Conservation (phyloP, 306 rosid genomes). For the Pyrus betulifolia region DNA sequence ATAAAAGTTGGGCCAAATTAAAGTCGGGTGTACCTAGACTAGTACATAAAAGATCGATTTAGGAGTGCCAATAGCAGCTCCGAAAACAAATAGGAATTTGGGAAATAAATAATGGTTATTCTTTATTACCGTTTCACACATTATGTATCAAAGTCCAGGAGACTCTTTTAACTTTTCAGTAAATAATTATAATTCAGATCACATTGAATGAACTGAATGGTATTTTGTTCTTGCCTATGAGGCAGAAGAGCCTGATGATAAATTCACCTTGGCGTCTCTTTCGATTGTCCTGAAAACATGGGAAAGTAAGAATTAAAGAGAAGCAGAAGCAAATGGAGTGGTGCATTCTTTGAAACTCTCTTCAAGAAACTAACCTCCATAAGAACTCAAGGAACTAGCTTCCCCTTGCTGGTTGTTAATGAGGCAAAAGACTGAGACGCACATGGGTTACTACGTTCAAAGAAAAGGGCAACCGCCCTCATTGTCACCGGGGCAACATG, state of each 20-base stretch:
- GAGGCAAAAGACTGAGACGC: neutral
- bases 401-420: neutral
- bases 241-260: neutral
- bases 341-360: too few relatives aligned
- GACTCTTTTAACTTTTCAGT: neutral
- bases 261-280: neutral
- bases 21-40: neutral
- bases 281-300: too few relatives aligned
- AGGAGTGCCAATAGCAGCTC: neutral
- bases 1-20: too few relatives aligned
- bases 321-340: too few relatives aligned
- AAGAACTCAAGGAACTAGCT: neutral
- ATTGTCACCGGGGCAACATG: neutral
- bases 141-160: neutral
- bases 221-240: neutral
- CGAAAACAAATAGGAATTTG: neutral
- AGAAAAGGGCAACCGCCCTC: neutral
- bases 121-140: too few relatives aligned
- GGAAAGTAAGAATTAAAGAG: too few relatives aligned
- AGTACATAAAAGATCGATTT: too few relatives aligned
- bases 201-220: too few relatives aligned
- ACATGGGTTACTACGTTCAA: too few relatives aligned
- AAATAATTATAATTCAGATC: too few relatives aligned
- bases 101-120: neutral
- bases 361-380: too few relatives aligned